Evolutionary conservation across 306 rosid species (phyloP).

Genomic region (Lathyrus aphaca): DNA sequence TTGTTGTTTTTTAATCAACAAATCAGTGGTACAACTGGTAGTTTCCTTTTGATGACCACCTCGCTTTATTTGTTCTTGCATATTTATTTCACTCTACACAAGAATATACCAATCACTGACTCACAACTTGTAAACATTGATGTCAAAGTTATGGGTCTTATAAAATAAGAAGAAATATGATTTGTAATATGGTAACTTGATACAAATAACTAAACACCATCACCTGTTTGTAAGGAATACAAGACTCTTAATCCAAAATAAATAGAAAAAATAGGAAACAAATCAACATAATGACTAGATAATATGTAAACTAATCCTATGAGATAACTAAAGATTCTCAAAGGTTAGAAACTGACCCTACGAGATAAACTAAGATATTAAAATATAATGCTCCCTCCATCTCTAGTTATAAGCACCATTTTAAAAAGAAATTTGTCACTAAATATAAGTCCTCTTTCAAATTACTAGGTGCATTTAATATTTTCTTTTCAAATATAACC

Average conservation of each 20-base stretch:
- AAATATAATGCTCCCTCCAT: neutral
- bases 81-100: conserved; percentile 61
- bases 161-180: neutral
- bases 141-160: neutral
- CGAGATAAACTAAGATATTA: neutral
- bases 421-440: neutral
- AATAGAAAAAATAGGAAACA: neutral
- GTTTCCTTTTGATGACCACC: conserved; percentile 46
- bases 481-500: too few relatives aligned
- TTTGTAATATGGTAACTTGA: neutral
- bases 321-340: neutral
- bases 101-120: conserved; percentile 39
- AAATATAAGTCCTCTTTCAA: neutral
- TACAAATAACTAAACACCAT: neutral
- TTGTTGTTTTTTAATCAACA: conserved; percentile 34
- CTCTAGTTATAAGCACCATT: neutral
- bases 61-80: conserved; percentile 47
- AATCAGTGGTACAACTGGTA: conserved; percentile 31
- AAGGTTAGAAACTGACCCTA: neutral
- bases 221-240: neutral
- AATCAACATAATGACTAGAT: neutral
- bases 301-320: neutral
- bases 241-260: neutral
- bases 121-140: conserved; percentile 13
- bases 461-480: neutral